Conservation (phyloP, 352 stramenopile genomes). For the Phytophthora capsici region DNA sequence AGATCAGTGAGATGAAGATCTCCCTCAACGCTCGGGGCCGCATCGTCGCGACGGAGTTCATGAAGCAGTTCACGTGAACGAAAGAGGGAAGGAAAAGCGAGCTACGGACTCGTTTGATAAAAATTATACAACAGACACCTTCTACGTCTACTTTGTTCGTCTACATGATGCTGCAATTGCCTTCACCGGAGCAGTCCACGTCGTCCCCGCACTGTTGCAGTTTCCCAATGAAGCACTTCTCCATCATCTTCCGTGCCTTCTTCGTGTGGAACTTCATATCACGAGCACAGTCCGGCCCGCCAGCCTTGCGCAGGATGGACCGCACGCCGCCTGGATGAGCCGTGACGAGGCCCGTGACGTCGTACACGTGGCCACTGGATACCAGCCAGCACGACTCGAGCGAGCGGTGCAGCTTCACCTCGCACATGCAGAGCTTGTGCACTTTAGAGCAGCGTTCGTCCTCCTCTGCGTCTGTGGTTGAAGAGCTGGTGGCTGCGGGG, state of each 20-base stretch:
- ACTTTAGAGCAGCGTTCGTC: conserved; percentile 56
- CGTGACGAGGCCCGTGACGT: conserved; percentile 82
- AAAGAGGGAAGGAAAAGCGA: neutral
- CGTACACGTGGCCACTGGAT: conserved; percentile 86
- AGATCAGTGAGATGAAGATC: conserved; percentile 98
- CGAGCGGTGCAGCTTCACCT: conserved; percentile 87
- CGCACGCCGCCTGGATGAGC: conserved; percentile 78
- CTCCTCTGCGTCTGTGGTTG: conserved; percentile 31
- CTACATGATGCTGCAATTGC: conserved; percentile 83
- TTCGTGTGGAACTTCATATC: conserved; percentile 90
- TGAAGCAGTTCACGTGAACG: conserved; percentile 91
- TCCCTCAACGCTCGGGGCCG: conserved; percentile 93
- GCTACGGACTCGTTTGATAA: conserved; percentile 18
- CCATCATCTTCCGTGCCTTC: conserved; percentile 71
- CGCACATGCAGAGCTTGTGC: conserved; percentile 80
- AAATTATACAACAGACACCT: conserved; percentile 32
- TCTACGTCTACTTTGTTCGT: conserved; percentile 12
- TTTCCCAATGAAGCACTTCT: conserved; percentile 86
- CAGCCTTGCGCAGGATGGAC: conserved; percentile 84
- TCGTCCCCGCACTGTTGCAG: conserved; percentile 66
- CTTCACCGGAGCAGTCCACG: conserved; percentile 31
- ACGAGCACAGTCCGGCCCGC: conserved; percentile 69
- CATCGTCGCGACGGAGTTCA: conserved; percentile 95
- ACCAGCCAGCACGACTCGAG: conserved; percentile 96
- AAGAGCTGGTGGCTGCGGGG: conserved; percentile 18